Evolutionary conservation across 2,329 filamentous ascomycete species (phyloP).

Genomic region (Fusarium chlamydosporum): DNA sequence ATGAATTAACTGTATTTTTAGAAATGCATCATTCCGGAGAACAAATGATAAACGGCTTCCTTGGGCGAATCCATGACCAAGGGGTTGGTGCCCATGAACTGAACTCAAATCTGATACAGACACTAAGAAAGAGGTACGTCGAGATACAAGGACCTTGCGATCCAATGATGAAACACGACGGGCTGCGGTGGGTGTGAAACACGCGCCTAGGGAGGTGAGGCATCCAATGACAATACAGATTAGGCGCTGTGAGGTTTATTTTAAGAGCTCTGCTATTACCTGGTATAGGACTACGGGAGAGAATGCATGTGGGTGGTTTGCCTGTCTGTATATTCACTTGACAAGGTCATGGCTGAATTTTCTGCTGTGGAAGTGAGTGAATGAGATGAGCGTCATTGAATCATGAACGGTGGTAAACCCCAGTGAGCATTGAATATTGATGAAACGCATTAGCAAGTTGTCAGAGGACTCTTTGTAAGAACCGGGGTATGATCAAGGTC

Average conservation of each 20-base stretch:
- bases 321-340: constrained; percentile 4
- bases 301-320: neutral
- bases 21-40: constrained; percentile 22
- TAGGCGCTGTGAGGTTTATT: constrained; percentile 51
- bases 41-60: constrained; percentile 14
- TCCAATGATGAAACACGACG: constrained; percentile 49
- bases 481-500: constrained; percentile 14
- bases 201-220: constrained; percentile 39
- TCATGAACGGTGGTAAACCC: neutral
- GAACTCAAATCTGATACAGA: constrained; percentile 47
- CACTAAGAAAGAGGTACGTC: constrained; percentile 32
- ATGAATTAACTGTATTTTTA: constrained; percentile 40
- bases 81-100: constrained; percentile 30
- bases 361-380: neutral
- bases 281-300: neutral
- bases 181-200: constrained; percentile 49
- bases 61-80: constrained; percentile 26
- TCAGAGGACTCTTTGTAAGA: constrained; percentile 28
- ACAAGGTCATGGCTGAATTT: constrained; percentile 15
- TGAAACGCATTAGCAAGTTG: constrained; percentile 25
- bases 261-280: constrained; percentile 21
- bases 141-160: constrained; percentile 36
- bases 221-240: constrained; percentile 49
- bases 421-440: constrained; percentile 10
- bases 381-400: neutral